Conservation (phyloP, 2,329 filamentous ascomycete species). For the Tolypocladium tropicale region DNA sequence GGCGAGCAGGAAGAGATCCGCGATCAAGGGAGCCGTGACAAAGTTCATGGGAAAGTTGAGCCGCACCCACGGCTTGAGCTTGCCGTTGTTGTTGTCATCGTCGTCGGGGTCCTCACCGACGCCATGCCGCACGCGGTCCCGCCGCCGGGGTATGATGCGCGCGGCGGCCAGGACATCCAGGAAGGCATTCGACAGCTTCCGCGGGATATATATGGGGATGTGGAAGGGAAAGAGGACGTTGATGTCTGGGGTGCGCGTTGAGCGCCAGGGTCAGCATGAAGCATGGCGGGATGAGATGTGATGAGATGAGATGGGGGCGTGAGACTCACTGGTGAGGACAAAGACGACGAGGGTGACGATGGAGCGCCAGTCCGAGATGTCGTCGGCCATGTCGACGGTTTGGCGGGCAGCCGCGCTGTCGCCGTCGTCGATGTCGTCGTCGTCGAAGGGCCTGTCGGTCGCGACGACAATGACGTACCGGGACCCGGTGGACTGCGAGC, state of each 20-base stretch:
- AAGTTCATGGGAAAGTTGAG: slow-evolving; percentile 58
- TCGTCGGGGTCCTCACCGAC: slow-evolving; percentile 8
- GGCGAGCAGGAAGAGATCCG: slow-evolving; percentile 60
- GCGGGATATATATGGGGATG: slow-evolving; percentile 51
- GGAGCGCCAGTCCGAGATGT: slow-evolving; percentile 55
- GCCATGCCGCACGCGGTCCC: background rate
- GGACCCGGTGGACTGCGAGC: background rate
- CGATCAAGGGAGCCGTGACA: slow-evolving; percentile 59
- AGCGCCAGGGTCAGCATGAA: too few relatives aligned
- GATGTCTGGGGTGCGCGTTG: slow-evolving; percentile 46
- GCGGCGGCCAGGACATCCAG: slow-evolving; percentile 21
- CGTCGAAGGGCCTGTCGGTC: background rate
- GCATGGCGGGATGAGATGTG: background rate
- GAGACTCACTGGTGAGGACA: slow-evolving; percentile 54
- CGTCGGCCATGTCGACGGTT: slow-evolving; percentile 3
- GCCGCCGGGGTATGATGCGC: slow-evolving; percentile 42
- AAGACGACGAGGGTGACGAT: slow-evolving; percentile 63
- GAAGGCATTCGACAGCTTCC: slow-evolving; percentile 32
- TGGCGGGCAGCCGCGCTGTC: background rate
- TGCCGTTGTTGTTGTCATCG: slow-evolving; percentile 15
- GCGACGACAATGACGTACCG: background rate
- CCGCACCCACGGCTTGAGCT: slow-evolving; percentile 31
- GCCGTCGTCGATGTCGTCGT: background rate
- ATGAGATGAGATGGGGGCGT: background rate
- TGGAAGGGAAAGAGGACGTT: slow-evolving; percentile 60